phyloP scores from a whole-genome alignment of 176 grass and related monocot species.

The Juncus inflexus region DNA sequence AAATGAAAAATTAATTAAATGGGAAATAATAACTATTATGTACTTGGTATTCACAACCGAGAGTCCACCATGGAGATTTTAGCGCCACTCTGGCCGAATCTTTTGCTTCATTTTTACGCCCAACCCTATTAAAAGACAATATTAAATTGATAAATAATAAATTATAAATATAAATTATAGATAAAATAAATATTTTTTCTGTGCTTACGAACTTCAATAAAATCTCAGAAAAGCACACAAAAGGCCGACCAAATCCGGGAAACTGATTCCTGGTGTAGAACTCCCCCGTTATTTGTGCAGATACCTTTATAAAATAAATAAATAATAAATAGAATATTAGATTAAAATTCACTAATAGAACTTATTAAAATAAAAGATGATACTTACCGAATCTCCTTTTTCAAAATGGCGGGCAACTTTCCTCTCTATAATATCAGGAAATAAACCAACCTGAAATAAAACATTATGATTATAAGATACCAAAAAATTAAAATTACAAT shows the following conservation, averaged over 20 bases:
- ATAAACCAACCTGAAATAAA: constrained; percentile 82
- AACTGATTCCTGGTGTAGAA: constrained; percentile 96
- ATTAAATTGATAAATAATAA: not conserved
- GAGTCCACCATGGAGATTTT: constrained; percentile 98
- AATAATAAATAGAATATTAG: constrained; percentile 4
- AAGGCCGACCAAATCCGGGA: constrained; percentile 91
- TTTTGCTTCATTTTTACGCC: constrained; percentile 74
- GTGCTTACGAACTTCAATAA: constrained; percentile 57
- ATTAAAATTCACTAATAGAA: constrained; percentile 4
- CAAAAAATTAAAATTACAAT: constrained; percentile 9
- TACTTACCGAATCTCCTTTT: constrained; percentile 70
- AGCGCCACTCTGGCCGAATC: constrained; percentile 83
- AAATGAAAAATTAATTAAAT: constrained; percentile 7
- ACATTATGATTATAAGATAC: constrained; percentile 31
- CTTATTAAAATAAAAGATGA: not conserved
- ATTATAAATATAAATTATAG: constrained; percentile 6
- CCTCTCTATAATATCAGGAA: constrained; percentile 83
- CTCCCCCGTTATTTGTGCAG: constrained; percentile 86
- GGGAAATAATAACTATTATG: constrained; percentile 3
- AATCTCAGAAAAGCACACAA: constrained; percentile 69
- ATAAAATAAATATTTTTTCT: constrained; percentile 7
- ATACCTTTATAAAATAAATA: constrained; percentile 46
- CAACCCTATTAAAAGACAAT: constrained; percentile 45
- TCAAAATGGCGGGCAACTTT: constrained; percentile 69
- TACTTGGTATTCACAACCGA: constrained; percentile 85